Conservation (phyloP, 306 rosid species). For the Cyamopsis tetragonoloba region DNA sequence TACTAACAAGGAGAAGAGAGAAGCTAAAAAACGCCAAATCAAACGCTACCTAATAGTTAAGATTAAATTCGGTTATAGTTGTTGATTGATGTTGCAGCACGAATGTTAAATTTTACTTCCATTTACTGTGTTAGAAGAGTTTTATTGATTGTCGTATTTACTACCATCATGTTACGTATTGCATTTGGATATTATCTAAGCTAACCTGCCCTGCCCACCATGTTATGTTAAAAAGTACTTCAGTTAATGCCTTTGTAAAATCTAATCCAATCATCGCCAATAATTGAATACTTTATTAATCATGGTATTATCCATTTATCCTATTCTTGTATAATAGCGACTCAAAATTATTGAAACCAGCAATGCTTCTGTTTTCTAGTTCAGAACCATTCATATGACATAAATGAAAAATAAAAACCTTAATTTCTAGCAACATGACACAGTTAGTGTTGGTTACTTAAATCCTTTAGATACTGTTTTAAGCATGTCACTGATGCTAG, state of each 20-base stretch:
- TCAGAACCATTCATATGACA: background rate
- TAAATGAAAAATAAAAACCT: background rate
- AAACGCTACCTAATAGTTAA: no score
- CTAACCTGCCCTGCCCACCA: background rate
- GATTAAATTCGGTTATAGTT: background rate
- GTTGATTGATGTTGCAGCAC: slow-evolving; percentile 14
- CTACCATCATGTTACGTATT: slow-evolving; percentile 7
- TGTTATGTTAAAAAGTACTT: background rate
- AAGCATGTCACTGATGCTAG: background rate
- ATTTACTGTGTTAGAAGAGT: background rate
- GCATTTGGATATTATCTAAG: background rate
- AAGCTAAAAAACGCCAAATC: no score
- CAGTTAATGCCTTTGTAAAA: background rate
- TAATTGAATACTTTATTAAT: background rate
- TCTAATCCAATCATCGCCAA: background rate
- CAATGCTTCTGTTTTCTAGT: background rate
- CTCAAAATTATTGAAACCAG: background rate
- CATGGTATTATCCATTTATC: slow-evolving; percentile 6
- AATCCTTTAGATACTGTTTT: background rate
- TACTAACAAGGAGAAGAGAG: no score
- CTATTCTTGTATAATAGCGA: background rate
- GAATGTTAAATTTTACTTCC: background rate
- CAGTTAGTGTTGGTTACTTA: background rate
- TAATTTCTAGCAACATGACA: background rate
- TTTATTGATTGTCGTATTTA: background rate